These are phyloP conservation scores for Gossypium turneri DNA, from an alignment of 345 rosid species.

Conservation along the genomic window DNA sequence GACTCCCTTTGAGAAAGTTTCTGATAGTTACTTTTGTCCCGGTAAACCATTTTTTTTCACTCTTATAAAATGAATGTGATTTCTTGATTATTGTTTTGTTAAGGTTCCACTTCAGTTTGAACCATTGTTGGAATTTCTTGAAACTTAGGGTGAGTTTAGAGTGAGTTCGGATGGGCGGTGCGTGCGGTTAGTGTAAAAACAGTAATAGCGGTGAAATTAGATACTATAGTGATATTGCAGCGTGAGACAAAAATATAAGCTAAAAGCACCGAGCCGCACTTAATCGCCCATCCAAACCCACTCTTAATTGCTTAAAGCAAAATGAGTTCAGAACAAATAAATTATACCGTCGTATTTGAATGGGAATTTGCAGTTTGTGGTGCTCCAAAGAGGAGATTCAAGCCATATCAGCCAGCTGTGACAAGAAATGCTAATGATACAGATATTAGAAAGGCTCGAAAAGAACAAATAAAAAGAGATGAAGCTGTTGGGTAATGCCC, in stretches of 20 bases:
- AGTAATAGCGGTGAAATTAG: too few relatives aligned
- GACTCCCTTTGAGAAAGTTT: slow-evolving; percentile 79
- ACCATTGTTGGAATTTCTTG: background rate
- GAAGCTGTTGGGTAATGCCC: slow-evolving; percentile 62
- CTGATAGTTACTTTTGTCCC: slow-evolving; percentile 80
- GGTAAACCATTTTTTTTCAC: slow-evolving; percentile 31
- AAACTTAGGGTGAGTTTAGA: background rate
- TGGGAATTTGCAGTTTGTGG: slow-evolving; percentile 65
- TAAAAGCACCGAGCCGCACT: too few relatives aligned
- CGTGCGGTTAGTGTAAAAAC: too few relatives aligned
- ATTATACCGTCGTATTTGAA: background rate
- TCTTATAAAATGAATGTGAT: background rate
- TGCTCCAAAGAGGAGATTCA: slow-evolving; percentile 91
- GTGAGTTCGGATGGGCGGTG: too few relatives aligned
- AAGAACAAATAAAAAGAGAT: slow-evolving; percentile 63
- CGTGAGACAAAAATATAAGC: too few relatives aligned
- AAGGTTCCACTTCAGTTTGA: background rate
- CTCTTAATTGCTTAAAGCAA: background rate
- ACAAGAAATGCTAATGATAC: slow-evolving; percentile 53
- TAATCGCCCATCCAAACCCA: too few relatives aligned
- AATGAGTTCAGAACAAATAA: background rate
- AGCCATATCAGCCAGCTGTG: slow-evolving; percentile 57
- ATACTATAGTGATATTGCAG: too few relatives aligned
- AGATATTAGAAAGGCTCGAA: slow-evolving; percentile 67
- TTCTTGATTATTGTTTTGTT: background rate